Evolutionary conservation across 352 stramenopile genomes (phyloP), one percentile per base, ranked within the genome.

Genomic region (Phytophthora nicotianae): DNA sequence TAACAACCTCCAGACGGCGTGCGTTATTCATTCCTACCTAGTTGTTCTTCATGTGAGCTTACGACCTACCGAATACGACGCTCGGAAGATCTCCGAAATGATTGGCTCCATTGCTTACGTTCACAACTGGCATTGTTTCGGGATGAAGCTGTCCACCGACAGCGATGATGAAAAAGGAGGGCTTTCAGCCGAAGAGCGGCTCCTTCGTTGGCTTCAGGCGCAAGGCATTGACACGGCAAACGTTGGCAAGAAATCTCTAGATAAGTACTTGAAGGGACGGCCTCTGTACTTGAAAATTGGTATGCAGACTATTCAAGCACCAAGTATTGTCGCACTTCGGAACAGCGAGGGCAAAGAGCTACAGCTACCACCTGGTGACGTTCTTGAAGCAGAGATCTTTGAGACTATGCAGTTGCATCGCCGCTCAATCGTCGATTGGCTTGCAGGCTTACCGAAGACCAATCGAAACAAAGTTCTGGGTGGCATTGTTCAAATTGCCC

Each of bases 91-190:
- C 11, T 80, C 81, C 0, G 65, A 75, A 19, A 81, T 96, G 66
- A 77, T 96, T 41, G 88, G 88, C 4, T 94, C 86, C 13, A 79
- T 97, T 40, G 86, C 84, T 7, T 96, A 93, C 33, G 83, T 97
- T 23, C 85, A 89, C 20, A 97, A 96, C 60, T 97, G 89, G 89
- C 89, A 97, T 64, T 94, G 89, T 59, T 97, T 97, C 57, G 89
- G 89, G 0, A 92, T 96, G 83, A 89, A 89, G 26, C 65, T 96
- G 4, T 91, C 85, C 5, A 61, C 70, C 0, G 81, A 86, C 41
- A 67, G 60, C 48, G 49, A 50, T 23, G 51, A 72, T 32, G 75
- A 87, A 38, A 81, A 75, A 35, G 62, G 65, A n/a, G 72, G 63
- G 1, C 40, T 96, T 17, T 80, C 75, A 9, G 86, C 81, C 6